Conservation (phyloP, 2,329 filamentous ascomycete genomes). For the Huntiella bhutanensis region DNA sequence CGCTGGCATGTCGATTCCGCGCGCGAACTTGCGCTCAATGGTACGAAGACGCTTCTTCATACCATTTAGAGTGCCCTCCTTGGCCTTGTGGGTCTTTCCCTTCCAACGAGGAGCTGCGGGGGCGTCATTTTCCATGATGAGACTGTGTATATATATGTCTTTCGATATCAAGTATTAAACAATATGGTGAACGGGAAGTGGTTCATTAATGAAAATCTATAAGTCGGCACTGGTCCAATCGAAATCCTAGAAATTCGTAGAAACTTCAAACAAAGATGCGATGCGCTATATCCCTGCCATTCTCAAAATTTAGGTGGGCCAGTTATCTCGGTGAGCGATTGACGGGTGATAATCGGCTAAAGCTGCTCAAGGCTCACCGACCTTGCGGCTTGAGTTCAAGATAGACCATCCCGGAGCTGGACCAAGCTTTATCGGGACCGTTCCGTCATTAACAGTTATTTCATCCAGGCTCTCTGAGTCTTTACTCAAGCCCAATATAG, state of each 20-base stretch:
- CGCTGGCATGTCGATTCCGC: conserved; percentile 44
- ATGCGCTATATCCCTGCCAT: background rate
- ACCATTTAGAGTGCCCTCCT: conserved; percentile 33
- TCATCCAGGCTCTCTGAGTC: no score
- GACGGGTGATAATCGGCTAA: conserved; percentile 5
- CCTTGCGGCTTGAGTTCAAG: no score
- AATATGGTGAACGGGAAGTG: background rate
- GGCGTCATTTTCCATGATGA: background rate
- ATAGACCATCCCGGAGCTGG: no score
- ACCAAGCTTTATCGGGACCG: no score
- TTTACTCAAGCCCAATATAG: no score
- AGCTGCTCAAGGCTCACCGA: background rate
- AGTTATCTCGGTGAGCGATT: conserved; percentile 6
- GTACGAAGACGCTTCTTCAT: conserved; percentile 55
- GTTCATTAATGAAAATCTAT: background rate
- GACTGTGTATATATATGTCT: background rate
- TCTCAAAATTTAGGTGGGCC: conserved; percentile 11
- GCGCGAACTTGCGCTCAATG: conserved; percentile 45
- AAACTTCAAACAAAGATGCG: background rate
- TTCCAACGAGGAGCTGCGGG: conserved; percentile 17
- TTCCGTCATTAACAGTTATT: no score
- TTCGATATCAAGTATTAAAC: background rate
- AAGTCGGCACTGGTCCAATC: no score
- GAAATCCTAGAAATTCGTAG: no score
- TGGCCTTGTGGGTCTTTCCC: conserved; percentile 24